Base-by-base conservation (phyloP, 805 yeast genomes). In the Pichia heedii region DNA sequence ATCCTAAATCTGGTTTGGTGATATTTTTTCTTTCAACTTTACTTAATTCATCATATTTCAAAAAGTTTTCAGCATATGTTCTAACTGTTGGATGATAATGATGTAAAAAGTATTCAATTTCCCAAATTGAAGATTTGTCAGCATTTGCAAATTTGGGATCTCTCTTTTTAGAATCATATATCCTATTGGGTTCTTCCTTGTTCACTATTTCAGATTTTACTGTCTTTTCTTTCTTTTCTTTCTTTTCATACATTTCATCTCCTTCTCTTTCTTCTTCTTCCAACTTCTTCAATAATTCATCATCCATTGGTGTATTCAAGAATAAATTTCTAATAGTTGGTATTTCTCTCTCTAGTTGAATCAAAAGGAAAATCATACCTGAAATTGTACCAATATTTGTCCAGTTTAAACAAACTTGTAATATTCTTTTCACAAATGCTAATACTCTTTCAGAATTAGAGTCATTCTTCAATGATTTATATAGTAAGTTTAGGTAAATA, bases 71-170 rank as follows among this genome's bases (percentile, higher is more conserved):
- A 0, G 96, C 95, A 57, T 88, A 93, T 10, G 84, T 69, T 39
- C 84, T 72, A 33, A 90, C 84, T 0, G 97, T 85, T 33, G 98
- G 98, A 60, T 93, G 98, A 69, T 77, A 93, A 65, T 90, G 97
- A 46, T 72, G 69, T 40, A 79, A 58, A 57, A 93, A 81, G 29
- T 78, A 83, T 34, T 70, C 66, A 11, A 88, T 59, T 66, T 93
- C 98, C 97, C 97, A 93, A 40, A 90, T 63, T 2, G 90, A 80
- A 0, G 96, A 70, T 39, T 71, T 73, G 36, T 78, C 79, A 5
- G 97, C 97, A 59, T 85, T 74, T n/a, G 97, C 86, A 58, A 64
- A 87, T 51, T 76, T 72, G n/a, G 98, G 98, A 59, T 93, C 97
- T 61, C 97, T 78, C 58, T 85, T 86, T 55, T 79, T 79, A 30